phyloP scores from a whole-genome alignment of 192 early-diverging fungal genomes.

The Coemansia sp. region DNA sequence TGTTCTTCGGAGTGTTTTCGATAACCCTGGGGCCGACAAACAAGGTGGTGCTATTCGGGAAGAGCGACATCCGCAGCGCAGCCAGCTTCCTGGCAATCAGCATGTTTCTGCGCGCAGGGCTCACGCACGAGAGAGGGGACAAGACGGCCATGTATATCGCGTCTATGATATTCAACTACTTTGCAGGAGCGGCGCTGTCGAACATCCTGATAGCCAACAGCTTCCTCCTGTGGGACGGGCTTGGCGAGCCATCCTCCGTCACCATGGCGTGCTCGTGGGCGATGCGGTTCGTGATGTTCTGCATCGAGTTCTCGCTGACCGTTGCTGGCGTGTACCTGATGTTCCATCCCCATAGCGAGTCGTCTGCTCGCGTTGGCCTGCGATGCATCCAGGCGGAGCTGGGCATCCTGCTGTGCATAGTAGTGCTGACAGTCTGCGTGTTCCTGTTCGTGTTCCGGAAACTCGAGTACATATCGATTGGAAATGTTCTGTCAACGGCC shows the following conservation, averaged over 20 bases:
- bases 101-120: slow-evolving; percentile 28
- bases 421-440: background rate
- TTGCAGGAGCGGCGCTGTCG: background rate
- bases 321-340: slow-evolving; percentile 2
- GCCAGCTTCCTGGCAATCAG: slow-evolving; percentile 14
- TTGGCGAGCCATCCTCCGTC: background rate
- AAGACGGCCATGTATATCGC: slow-evolving; percentile 29
- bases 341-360: background rate
- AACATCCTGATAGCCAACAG: slow-evolving; percentile 1
- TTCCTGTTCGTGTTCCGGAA: background rate
- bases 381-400: slow-evolving; percentile 15
- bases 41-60: background rate
- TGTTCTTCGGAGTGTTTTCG: slow-evolving; percentile 11
- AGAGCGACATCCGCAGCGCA: slow-evolving; percentile 5
- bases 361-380: background rate
- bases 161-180: slow-evolving; percentile 33
- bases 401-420: background rate
- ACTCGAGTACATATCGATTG: background rate
- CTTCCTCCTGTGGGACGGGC: background rate
- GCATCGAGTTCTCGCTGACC: background rate
- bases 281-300: background rate
- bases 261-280: background rate
- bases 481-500: background rate
- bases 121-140: slow-evolving; percentile 15
- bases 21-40: background rate